A percentile compares a stretch with the other conserved stretches of the same genome.
Evolutionary conservation across 495 filamentous ascomycete genomes (phyloP).

Genomic region (Niebla homalea): DNA sequence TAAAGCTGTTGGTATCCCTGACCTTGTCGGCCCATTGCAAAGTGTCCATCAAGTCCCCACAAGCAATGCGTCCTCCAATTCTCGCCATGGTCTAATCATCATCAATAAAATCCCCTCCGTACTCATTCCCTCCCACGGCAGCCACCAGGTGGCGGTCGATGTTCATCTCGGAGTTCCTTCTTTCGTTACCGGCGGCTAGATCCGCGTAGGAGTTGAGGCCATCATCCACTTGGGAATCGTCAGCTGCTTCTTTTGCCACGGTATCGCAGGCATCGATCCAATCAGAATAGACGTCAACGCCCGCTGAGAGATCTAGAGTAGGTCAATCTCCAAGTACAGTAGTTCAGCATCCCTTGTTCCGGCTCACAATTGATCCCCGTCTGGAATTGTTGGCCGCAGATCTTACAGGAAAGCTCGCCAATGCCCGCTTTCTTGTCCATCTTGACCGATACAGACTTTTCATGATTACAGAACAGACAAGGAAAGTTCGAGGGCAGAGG

Average conservation of each 20-base stretch:
- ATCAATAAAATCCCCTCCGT: conserved; percentile 14
- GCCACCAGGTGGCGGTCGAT: conserved; percentile 13
- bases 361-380: conserved; percentile 79
- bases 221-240: conserved; percentile 29
- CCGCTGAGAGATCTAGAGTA: conserved; percentile 60
- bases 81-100: conserved; percentile 16
- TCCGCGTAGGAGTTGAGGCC: conserved; percentile 20
- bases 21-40: too few species aligned
- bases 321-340: not conserved
- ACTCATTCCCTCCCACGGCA: conserved; percentile 18
- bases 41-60: too few species aligned
- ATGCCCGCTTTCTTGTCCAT: conserved; percentile 83
- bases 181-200: conserved; percentile 15
- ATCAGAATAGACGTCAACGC: conserved; percentile 92
- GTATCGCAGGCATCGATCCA: conserved; percentile 96
- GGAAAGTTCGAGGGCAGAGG: conserved; percentile 78
- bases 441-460: conserved; percentile 75
- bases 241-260: conserved; percentile 48
- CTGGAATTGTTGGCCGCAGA: conserved; percentile 87
- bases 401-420: conserved; percentile 73
- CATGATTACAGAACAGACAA: conserved; percentile 98
- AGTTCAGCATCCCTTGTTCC: not conserved
- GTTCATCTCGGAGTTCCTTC: conserved; percentile 17
- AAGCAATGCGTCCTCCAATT: too few species aligned
- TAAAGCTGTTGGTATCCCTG: too few species aligned